These are phyloP conservation scores for Curvularia sp. DNA, from an alignment of 2,329 filamentous ascomycete genomes.

Conservation along the genomic window DNA sequence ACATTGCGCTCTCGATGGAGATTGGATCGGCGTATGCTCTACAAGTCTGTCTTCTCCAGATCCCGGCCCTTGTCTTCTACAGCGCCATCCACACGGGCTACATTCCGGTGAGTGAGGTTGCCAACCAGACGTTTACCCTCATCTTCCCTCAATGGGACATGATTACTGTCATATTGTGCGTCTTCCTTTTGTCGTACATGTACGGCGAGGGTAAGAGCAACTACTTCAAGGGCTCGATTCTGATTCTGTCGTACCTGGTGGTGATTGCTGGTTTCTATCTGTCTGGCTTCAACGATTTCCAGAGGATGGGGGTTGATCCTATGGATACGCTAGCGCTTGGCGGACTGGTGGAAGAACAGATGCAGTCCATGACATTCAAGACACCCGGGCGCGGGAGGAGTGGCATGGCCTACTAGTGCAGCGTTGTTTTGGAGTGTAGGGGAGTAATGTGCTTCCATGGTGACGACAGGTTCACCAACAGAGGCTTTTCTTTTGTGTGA, in stretches of 20 bases:
- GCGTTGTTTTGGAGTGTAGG: neutral
- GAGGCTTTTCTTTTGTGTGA: neutral
- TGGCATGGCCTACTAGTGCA: slow-evolving; percentile 37
- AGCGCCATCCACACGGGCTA: slow-evolving; percentile 74
- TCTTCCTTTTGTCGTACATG: slow-evolving; percentile 96
- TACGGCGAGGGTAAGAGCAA: slow-evolving; percentile 99
- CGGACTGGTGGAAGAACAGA: slow-evolving; percentile 35
- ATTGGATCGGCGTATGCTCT: slow-evolving; percentile 97
- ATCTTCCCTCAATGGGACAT: slow-evolving; percentile 99
- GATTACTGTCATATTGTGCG: slow-evolving; percentile 93
- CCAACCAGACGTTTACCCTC: slow-evolving; percentile 75
- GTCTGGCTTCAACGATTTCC: slow-evolving; percentile 67
- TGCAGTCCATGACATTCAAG: slow-evolving; percentile 47
- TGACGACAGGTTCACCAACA: neutral
- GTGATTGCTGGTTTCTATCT: slow-evolving; percentile 93
- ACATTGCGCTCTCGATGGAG: slow-evolving; percentile 98
- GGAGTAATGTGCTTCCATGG: neutral
- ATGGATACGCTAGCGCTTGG: slow-evolving; percentile 47
- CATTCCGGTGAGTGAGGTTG: slow-evolving; percentile 61
- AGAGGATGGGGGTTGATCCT: slow-evolving; percentile 48
- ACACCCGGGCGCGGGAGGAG: slow-evolving; percentile 35
- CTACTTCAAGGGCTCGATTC: slow-evolving; percentile 98
- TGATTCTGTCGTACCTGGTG: slow-evolving; percentile 91
- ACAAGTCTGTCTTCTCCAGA: slow-evolving; percentile 93
- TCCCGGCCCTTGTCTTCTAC: slow-evolving; percentile 90